Evolutionary conservation across 306 rosid species (phyloP).

Genomic region (Pterocarpus macrocarpus): DNA sequence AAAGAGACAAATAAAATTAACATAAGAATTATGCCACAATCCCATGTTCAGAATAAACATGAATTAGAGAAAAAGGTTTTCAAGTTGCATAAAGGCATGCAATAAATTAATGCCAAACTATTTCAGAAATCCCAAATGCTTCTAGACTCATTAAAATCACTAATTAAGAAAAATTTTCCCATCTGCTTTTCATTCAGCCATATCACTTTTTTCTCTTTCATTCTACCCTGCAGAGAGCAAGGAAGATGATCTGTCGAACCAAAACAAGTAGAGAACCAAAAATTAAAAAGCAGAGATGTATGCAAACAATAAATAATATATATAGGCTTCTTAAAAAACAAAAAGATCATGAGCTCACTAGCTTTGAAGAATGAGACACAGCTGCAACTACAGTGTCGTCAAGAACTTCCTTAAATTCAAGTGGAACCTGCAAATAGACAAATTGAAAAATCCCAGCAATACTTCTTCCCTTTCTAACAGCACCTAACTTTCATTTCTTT

Average conservation of each 20-base stretch:
- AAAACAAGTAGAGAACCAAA: constrained; percentile 34
- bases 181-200: not conserved
- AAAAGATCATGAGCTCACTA: constrained; percentile 64
- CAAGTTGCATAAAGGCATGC: constrained; percentile 38
- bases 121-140: constrained; percentile 33
- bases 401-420: constrained; percentile 91
- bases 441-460: constrained; percentile 28
- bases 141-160: constrained; percentile 25
- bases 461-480: constrained; percentile 19
- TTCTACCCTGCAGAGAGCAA: constrained; percentile 20
- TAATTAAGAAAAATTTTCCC: not conserved
- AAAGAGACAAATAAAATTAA: constrained; percentile 3
- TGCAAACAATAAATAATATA: constrained; percentile 8
- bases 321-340: constrained; percentile 6
- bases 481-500: constrained; percentile 21
- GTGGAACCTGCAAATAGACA: constrained; percentile 78
- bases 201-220: constrained; percentile 24
- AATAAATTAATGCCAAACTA: constrained; percentile 9
- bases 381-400: constrained; percentile 90
- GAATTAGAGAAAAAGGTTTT: constrained; percentile 29
- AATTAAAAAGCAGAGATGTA: constrained; percentile 14
- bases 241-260: constrained; percentile 24
- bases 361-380: constrained; percentile 85
- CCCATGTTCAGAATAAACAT: constrained; percentile 30
- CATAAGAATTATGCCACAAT: constrained; percentile 15